Percentiles rank a stretch among this genome's conserved stretches.
These are phyloP conservation scores for Neonectria hederae DNA, from an alignment of 2,329 filamentous ascomycete species.

Conservation along the genomic window DNA sequence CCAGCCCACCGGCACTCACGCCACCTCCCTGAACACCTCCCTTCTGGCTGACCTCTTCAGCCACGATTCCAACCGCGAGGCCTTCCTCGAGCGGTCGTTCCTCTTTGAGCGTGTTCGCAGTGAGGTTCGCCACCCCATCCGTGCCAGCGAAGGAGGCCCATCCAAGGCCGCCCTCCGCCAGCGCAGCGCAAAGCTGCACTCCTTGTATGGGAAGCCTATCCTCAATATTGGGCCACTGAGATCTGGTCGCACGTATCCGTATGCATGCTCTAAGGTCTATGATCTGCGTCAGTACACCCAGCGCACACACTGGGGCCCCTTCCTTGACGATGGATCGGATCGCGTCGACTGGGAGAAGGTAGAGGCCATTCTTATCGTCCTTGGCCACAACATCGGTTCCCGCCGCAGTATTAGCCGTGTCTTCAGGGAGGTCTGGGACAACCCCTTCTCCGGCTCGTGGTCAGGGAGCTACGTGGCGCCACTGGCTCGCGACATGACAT, in stretches of 20 bases:
- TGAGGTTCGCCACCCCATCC: slow-evolving; percentile 41
- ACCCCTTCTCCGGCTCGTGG: slow-evolving; percentile 66
- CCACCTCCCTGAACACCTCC: slow-evolving; percentile 58
- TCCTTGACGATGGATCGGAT: slow-evolving; percentile 68
- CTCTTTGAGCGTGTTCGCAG: slow-evolving; percentile 68
- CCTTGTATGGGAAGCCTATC: slow-evolving; percentile 71
- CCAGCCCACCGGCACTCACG: slow-evolving; percentile 48
- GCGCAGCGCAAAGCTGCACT: slow-evolving; percentile 75
- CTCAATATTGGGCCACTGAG: slow-evolving; percentile 50
- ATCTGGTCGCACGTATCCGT: slow-evolving; percentile 60
- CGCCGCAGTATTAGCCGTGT: slow-evolving; percentile 58
- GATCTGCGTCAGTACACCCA: slow-evolving; percentile 75
- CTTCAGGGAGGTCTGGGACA: slow-evolving; percentile 63
- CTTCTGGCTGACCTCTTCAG: slow-evolving; percentile 57
- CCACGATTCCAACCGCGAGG: slow-evolving; percentile 61
- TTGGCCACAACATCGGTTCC: slow-evolving; percentile 68
- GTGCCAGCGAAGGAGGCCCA: slow-evolving; percentile 39
- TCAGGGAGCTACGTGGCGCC: slow-evolving; percentile 58
- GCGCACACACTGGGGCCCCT: slow-evolving; percentile 75
- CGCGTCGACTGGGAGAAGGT: slow-evolving; percentile 82
- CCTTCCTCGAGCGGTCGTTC: slow-evolving; percentile 71
- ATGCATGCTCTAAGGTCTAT: slow-evolving; percentile 76
- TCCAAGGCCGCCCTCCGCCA: slow-evolving; percentile 57
- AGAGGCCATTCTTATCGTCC: slow-evolving; percentile 76
- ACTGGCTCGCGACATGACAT: slow-evolving; percentile 47